A percentile compares a stretch with the other conserved stretches of the same genome.
Evolutionary conservation across 2,329 filamentous ascomycete species (phyloP).

Genomic region (Ophiostoma tasmaniense): DNA sequence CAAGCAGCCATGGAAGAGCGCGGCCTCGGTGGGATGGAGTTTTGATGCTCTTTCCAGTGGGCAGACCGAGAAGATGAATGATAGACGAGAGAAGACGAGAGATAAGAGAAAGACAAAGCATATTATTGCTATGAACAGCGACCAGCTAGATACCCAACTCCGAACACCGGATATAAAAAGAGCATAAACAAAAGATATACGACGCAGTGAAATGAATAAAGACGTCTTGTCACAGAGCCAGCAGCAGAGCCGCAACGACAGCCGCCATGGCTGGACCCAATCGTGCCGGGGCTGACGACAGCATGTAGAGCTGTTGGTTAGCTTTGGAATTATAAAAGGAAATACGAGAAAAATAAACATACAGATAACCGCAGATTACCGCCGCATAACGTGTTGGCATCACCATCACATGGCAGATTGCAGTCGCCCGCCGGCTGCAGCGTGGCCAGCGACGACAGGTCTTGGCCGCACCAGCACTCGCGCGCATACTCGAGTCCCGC

Average conservation of each 20-base stretch:
- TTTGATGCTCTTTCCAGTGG: slow-evolving; percentile 24
- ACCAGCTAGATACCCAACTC: slow-evolving; percentile 1
- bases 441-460: slow-evolving; percentile 38
- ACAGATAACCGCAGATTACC: slow-evolving; percentile 42
- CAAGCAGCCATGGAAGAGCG: slow-evolving; percentile 47
- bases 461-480: slow-evolving; percentile 52
- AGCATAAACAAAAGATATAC: neutral
- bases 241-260: slow-evolving; percentile 1
- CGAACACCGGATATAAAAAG: neutral
- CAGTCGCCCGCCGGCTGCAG: slow-evolving; percentile 42
- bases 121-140: neutral
- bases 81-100: neutral
- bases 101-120: neutral
- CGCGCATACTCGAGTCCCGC: slow-evolving; percentile 47
- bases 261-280: neutral
- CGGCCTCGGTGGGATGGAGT: slow-evolving; percentile 47
- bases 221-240: neutral
- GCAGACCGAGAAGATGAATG: neutral
- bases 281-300: slow-evolving; percentile 8
- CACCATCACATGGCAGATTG: slow-evolving; percentile 45
- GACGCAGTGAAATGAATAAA: neutral
- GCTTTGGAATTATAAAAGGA: neutral
- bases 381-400: slow-evolving; percentile 44
- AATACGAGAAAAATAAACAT: slow-evolving; percentile 16
- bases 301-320: slow-evolving; percentile 19